These are phyloP conservation scores for Kwoniella dejecticola DNA, from an alignment of 768 basidiomycete species.

Conservation along the genomic window DNA sequence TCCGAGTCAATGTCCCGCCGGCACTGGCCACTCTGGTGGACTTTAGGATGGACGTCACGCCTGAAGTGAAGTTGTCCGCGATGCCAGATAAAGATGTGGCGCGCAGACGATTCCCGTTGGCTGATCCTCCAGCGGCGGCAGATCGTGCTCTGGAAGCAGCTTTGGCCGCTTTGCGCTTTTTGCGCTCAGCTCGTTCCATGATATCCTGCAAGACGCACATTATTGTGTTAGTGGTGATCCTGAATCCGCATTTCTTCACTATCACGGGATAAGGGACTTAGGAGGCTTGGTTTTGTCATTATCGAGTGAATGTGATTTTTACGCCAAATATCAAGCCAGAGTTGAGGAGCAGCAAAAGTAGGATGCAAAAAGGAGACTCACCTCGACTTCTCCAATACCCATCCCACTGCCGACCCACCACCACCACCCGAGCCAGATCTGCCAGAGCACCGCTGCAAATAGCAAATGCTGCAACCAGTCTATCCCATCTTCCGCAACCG, in stretches of 20 bases:
- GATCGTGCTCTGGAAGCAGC: constrained; percentile 33
- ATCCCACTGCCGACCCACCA: constrained; percentile 92
- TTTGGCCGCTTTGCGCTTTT: constrained; percentile 46
- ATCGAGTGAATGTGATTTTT: too few relatives aligned
- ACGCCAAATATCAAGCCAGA: too few relatives aligned
- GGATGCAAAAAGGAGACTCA: constrained; percentile 44
- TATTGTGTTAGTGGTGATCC: too few relatives aligned
- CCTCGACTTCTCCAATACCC: constrained; percentile 71
- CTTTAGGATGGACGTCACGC: constrained; percentile 43
- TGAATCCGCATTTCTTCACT: not conserved
- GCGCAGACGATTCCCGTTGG: constrained; percentile 4
- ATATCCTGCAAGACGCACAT: constrained; percentile 30
- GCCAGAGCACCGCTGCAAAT: constrained; percentile 94
- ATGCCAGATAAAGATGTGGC: constrained; percentile 24
- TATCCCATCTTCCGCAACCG: constrained; percentile 83
- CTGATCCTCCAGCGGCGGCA: constrained; percentile 7
- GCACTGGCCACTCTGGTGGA: constrained; percentile 21
- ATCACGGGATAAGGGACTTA: not conserved
- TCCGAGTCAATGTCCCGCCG: constrained; percentile 22
- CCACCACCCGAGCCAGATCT: constrained; percentile 95
- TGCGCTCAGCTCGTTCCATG: constrained; percentile 45
- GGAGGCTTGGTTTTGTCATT: not conserved
- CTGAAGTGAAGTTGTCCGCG: constrained; percentile 33
- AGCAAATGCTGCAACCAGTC: constrained; percentile 88
- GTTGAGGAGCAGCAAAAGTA: not conserved